Conservation (phyloP, 306 rosid genomes). For the Arachis stenosperma region DNA sequence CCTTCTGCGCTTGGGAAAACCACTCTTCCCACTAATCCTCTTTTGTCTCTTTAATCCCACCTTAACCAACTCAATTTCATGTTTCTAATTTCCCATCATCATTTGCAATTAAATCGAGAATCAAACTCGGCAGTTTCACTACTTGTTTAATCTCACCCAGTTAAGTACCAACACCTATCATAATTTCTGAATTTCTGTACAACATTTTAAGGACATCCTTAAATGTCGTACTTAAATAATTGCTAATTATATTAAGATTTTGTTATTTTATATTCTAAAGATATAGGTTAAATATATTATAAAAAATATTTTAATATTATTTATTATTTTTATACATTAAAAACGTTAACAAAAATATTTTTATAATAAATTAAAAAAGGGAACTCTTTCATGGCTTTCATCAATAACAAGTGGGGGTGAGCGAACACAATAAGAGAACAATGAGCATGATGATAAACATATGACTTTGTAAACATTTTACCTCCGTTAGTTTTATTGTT, state of each 20-base stretch:
- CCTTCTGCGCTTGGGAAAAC: background rate
- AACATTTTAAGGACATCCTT: background rate
- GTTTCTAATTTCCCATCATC: background rate
- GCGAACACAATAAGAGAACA: too few species aligned
- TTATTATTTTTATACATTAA: too few species aligned
- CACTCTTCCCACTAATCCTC: constrained; percentile 25
- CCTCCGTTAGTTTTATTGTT: too few species aligned
- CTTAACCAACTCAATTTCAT: background rate
- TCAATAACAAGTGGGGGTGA: too few species aligned
- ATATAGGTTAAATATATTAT: too few species aligned
- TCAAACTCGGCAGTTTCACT: background rate
- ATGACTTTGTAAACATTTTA: too few species aligned
- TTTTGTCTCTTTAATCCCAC: constrained; percentile 6
- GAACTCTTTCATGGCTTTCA: too few species aligned
- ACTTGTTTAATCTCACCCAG: background rate
- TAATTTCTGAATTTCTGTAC: background rate
- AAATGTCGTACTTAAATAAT: background rate
- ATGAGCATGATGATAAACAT: too few species aligned
- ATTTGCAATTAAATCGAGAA: background rate
- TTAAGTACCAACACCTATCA: background rate
- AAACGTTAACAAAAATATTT: too few species aligned
- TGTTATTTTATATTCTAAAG: too few species aligned
- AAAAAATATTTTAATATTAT: too few species aligned
- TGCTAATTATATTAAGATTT: background rate
- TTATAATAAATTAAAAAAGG: too few species aligned